These are phyloP conservation scores for Magnaporthiopsis incrustans DNA, from an alignment of 2,329 filamentous ascomycete genomes.

Conservation along the genomic window DNA sequence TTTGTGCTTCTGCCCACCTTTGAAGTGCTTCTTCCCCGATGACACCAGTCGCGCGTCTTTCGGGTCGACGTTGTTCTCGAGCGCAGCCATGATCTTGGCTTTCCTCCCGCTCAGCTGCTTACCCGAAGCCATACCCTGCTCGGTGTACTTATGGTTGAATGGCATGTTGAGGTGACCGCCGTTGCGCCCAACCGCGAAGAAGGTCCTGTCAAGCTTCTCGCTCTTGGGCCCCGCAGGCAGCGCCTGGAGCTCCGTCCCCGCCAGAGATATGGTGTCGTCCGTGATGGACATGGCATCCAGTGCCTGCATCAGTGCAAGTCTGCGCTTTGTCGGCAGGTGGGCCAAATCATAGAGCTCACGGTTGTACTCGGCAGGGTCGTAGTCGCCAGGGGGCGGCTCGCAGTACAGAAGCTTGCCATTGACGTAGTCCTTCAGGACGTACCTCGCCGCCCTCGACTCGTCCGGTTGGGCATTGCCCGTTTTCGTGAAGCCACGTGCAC, in stretches of 20 bases:
- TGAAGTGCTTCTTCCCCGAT: slow-evolving; percentile 87
- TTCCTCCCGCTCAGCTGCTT: slow-evolving; percentile 80
- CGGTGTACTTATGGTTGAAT: slow-evolving; percentile 82
- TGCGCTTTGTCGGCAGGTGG: slow-evolving; percentile 76
- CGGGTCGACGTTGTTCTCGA: slow-evolving; percentile 79
- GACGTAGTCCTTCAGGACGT: slow-evolving; percentile 94
- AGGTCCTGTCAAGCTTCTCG: slow-evolving; percentile 72
- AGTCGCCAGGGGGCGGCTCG: slow-evolving; percentile 71
- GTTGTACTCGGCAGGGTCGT: slow-evolving; percentile 75
- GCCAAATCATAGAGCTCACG: slow-evolving; percentile 75
- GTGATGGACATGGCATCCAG: slow-evolving; percentile 37
- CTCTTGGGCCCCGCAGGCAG: slow-evolving; percentile 64
- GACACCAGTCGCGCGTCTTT: slow-evolving; percentile 57
- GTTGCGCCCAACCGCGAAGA: slow-evolving; percentile 64
- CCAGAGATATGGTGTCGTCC: slow-evolving; percentile 26
- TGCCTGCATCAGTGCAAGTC: slow-evolving; percentile 50
- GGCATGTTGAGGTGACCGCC: slow-evolving; percentile 66
- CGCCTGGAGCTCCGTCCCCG: slow-evolving; percentile 39
- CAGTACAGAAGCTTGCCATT: slow-evolving; percentile 92
- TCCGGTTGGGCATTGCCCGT: slow-evolving; percentile 86
- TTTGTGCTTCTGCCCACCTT: slow-evolving; percentile 56
- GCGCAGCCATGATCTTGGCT: slow-evolving; percentile 66
- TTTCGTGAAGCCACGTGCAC: slow-evolving; percentile 83
- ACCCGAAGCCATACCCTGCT: slow-evolving; percentile 53
- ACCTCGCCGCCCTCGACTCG: slow-evolving; percentile 82